These are phyloP conservation scores for Plantago lanceolata DNA, from an alignment of 305 asterid species.

Conservation along the genomic window DNA sequence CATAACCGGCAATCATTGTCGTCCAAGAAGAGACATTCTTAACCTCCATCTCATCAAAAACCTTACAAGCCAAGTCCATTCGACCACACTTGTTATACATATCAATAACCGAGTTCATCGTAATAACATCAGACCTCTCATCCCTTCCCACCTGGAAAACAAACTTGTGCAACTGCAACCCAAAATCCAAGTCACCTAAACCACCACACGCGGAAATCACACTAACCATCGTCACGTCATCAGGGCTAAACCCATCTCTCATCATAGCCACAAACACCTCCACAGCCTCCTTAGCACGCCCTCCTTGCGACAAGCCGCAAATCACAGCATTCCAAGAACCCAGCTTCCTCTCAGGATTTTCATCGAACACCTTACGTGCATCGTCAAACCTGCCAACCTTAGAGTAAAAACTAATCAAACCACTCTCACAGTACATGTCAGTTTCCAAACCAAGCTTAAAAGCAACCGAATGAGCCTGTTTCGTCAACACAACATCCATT, in stretches of 20 bases:
- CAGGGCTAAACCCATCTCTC: conserved; percentile 51
- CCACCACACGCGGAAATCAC: conserved; percentile 74
- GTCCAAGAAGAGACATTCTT: conserved; percentile 86
- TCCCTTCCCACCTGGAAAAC: conserved; percentile 44
- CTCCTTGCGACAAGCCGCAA: conserved; percentile 73
- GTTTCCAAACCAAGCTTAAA: conserved; percentile 44
- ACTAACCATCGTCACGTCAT: conserved; percentile 78
- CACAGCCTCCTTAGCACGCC: conserved; percentile 55
- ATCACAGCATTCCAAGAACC: conserved; percentile 91
- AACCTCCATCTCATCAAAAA: conserved; percentile 52
- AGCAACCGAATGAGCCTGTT: conserved; percentile 51
- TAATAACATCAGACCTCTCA: conserved; percentile 43
- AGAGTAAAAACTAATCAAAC: conserved; percentile 51
- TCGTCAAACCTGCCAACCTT: conserved; percentile 43
- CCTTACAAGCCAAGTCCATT: conserved; percentile 68
- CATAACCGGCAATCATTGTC: conserved; percentile 77
- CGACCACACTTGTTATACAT: conserved; percentile 87
- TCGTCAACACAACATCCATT: conserved; percentile 30
- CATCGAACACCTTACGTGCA: conserved; percentile 57
- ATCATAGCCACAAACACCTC: conserved; percentile 52
- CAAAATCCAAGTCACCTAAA: conserved; percentile 63
- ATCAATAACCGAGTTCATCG: conserved; percentile 74
- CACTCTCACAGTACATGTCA: conserved; percentile 72
- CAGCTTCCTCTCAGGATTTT: conserved; percentile 53
- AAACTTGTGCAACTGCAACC: conserved; percentile 67